These are phyloP conservation scores for Aureoboletus auriporus DNA, from an alignment of 768 basidiomycete genomes.

Conservation along the genomic window DNA sequence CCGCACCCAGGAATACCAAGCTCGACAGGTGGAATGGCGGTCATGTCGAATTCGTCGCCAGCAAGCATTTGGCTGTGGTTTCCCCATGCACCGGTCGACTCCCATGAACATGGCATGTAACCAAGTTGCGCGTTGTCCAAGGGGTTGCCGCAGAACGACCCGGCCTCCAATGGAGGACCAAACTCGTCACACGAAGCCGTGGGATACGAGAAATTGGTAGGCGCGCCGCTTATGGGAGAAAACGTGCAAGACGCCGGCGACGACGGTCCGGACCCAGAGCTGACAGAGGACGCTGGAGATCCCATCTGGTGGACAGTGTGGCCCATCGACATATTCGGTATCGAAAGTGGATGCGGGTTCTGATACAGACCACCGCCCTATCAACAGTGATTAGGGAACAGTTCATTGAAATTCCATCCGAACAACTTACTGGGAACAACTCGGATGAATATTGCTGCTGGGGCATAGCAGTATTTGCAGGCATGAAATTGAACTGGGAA, in stretches of 20 bases:
- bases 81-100: constrained; percentile 30
- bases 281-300: constrained; percentile 48
- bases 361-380: constrained; percentile 49
- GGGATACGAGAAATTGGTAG: constrained; percentile 22
- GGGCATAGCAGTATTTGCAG: constrained; percentile 40
- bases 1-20: constrained; percentile 50
- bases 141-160: constrained; percentile 17
- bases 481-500: constrained; percentile 54
- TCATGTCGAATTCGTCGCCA: constrained; percentile 65
- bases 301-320: constrained; percentile 43
- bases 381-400: constrained; percentile 1
- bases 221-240: constrained; percentile 35
- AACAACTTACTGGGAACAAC: constrained; percentile 32
- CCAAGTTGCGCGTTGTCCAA: constrained; percentile 26
- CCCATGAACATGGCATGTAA: constrained; percentile 33
- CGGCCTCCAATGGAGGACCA: constrained; percentile 8
- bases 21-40: constrained; percentile 61
- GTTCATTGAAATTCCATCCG: not conserved
- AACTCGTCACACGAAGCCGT: constrained; percentile 13
- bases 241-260: constrained; percentile 49
- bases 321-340: constrained; percentile 33
- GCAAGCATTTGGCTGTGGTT: constrained; percentile 37
- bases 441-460: constrained; percentile 35
- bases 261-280: constrained; percentile 46
- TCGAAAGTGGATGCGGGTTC: constrained; percentile 41